A percentile compares a stretch with the other conserved stretches of the same genome.
phyloP scores from a whole-genome alignment of 768 basidiomycete genomes.

The Hydnomerulius pinastri region DNA sequence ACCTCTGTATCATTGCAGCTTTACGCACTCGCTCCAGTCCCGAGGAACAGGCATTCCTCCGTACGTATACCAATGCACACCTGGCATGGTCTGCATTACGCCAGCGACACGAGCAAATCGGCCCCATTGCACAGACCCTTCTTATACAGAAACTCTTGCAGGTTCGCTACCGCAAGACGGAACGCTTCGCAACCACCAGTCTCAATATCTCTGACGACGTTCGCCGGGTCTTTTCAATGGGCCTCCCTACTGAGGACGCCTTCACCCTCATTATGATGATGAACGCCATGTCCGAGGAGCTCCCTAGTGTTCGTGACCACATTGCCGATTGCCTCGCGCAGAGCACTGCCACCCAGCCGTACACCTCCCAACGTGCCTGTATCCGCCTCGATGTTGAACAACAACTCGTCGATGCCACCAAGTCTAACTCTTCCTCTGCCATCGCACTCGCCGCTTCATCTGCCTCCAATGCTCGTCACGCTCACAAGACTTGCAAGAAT shows the following conservation, averaged over 20 bases:
- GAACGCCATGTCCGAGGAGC: constrained; percentile 10
- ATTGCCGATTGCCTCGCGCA: constrained; percentile 2
- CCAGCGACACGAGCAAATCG: constrained; percentile 17
- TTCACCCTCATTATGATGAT: constrained; percentile 15
- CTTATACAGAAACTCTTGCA: constrained; percentile 17
- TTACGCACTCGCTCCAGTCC: neutral
- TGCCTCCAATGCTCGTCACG: no score
- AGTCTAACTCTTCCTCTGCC: no score
- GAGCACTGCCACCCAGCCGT: neutral
- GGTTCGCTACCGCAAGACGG: constrained; percentile 2
- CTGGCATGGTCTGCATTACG: constrained; percentile 13
- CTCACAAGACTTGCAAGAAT: no score
- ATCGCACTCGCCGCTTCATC: no score
- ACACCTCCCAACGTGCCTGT: neutral
- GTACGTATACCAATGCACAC: neutral
- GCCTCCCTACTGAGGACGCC: constrained; percentile 10
- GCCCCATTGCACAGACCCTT: constrained; percentile 15
- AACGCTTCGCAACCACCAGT: constrained; percentile 1
- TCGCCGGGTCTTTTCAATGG: constrained; percentile 18
- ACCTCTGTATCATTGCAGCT: constrained; percentile 1
- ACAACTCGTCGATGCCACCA: neutral
- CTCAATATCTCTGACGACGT: constrained; percentile 9
- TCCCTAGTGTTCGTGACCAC: constrained; percentile 8
- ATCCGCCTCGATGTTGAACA: neutral
- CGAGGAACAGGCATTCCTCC: neutral